A percentile compares a stretch with the other conserved stretches of the same genome.
These are phyloP conservation scores for Cenchrus americanus DNA, from an alignment of 176 grass and related monocot genomes.

Conservation along the genomic window DNA sequence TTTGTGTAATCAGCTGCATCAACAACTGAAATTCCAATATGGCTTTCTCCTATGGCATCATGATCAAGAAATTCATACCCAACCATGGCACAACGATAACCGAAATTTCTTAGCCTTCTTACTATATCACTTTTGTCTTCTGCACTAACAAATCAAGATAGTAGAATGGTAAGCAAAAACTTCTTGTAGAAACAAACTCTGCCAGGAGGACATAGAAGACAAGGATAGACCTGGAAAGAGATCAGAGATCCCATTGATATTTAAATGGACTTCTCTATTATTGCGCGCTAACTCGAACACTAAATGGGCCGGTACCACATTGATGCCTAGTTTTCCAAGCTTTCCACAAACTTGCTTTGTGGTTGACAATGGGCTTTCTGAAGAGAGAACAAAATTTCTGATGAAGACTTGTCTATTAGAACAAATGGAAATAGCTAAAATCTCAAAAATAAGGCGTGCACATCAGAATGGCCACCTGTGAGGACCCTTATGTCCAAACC, in stretches of 20 bases:
- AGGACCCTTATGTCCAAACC: slow-evolving; percentile 53
- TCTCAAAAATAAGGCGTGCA: slow-evolving; percentile 6
- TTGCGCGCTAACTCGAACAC: slow-evolving; percentile 43
- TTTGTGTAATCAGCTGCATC: slow-evolving; percentile 60
- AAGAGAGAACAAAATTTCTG: slow-evolving; percentile 25
- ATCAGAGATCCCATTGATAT: slow-evolving; percentile 40
- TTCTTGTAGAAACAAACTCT: slow-evolving; percentile 17
- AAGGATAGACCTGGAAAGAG: slow-evolving; percentile 46
- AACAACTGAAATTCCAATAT: slow-evolving; percentile 55
- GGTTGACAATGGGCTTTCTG: slow-evolving; percentile 43
- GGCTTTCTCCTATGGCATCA: slow-evolving; percentile 54
- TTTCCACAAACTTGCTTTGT: slow-evolving; percentile 52
- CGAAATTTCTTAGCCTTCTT: slow-evolving; percentile 23
- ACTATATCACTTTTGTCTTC: slow-evolving; percentile 51
- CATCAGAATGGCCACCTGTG: slow-evolving; percentile 40
- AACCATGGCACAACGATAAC: slow-evolving; percentile 52
- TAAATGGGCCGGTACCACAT: slow-evolving; percentile 45
- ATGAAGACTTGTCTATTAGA: slow-evolving; percentile 16
- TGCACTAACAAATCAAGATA: slow-evolving; percentile 45
- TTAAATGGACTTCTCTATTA: slow-evolving; percentile 44
- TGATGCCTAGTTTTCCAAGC: slow-evolving; percentile 52
- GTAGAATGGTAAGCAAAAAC: slow-evolving; percentile 38
- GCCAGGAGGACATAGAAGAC: not conserved
- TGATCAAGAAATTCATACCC: slow-evolving; percentile 53
- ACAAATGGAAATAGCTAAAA: slow-evolving; percentile 20